These are phyloP conservation scores for Biancaea sappan DNA, from an alignment of 306 rosid species.

Conservation along the genomic window DNA sequence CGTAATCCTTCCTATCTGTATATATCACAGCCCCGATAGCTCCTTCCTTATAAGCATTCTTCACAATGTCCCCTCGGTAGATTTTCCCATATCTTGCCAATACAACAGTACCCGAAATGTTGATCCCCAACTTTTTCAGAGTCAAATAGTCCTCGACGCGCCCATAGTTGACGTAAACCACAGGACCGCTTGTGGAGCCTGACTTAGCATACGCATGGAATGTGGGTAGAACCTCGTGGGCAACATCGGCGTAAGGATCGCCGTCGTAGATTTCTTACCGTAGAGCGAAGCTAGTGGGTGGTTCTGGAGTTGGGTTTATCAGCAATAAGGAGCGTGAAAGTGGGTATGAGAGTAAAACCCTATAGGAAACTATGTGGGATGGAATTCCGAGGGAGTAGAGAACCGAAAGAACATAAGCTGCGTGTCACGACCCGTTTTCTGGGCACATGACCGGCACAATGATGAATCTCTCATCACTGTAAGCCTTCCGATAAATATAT, in stretches of 20 bases:
- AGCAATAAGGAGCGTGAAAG: slow-evolving; percentile 50
- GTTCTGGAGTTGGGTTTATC: slow-evolving; percentile 38
- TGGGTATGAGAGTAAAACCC: slow-evolving; percentile 54
- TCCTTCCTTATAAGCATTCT: slow-evolving; percentile 55
- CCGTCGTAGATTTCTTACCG: slow-evolving; percentile 48
- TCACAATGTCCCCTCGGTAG: slow-evolving; percentile 64
- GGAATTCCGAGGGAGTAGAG: slow-evolving; percentile 44
- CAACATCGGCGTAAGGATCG: slow-evolving; percentile 62
- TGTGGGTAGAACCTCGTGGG: slow-evolving; percentile 50
- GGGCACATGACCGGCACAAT: too few species aligned
- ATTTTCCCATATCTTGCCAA: slow-evolving; percentile 63
- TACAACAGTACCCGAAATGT: slow-evolving; percentile 51
- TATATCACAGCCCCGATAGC: slow-evolving; percentile 63
- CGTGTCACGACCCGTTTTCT: too few species aligned
- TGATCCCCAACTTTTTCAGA: slow-evolving; percentile 46
- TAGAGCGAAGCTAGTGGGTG: slow-evolving; percentile 41
- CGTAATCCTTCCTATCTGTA: slow-evolving; percentile 69
- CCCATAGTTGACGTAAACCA: slow-evolving; percentile 64
- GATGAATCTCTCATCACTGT: too few species aligned
- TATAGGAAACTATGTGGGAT: slow-evolving; percentile 55
- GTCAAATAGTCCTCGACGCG: slow-evolving; percentile 57
- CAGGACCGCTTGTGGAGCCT: slow-evolving; percentile 49
- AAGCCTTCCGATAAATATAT: too few species aligned
- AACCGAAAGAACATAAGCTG: slow-evolving; percentile 48
- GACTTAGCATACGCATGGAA: slow-evolving; percentile 78